Evolutionary conservation across 2,329 filamentous ascomycete genomes (phyloP), one percentile per base, ranked within the genome.

Genomic region (Cytospora piceae): DNA sequence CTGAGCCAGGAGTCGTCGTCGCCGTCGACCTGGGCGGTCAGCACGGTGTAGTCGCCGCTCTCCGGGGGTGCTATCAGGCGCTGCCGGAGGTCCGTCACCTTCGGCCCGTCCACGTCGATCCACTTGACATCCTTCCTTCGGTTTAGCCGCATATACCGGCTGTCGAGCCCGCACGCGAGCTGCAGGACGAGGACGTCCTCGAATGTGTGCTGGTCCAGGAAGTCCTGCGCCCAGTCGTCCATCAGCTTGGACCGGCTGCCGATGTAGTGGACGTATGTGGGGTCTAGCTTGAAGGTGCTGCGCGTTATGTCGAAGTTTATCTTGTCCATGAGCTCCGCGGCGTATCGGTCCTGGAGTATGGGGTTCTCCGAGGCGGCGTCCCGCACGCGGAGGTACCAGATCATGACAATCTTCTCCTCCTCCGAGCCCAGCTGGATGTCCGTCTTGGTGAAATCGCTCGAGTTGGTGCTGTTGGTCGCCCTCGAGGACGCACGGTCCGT

Each of bases 121-220:
- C 72, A 73, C n/a, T 58, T 64, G 9, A 70, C 69, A n/a, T 68
- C 58, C 24, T 51, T 46, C 31, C 64, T 42, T 20, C 46, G 53
- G 20, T 52, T 31, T 3, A 73, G 59, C 2, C 72, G 62, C 52
- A 69, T 60, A 20, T 60, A 68, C 32, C 72, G 65, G 31, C 68
- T 66, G 54, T 73, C 71, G 22, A 73, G 63, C 6, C 71, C 72
- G 63, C 72, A 73, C 4, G 66, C 70, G 2, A 73, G 69, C 37
- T 73, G 71, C 2, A 73, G 64, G 12, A 73, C 70, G 12, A 71
- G 64, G 27, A 70, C 64, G 24, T 71, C 68, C 31, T 70, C 69
- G 15, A 55, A 65, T 17, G 63, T 42, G 12, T 72, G 69, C 15
- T 58, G 53, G 32, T 69, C 64, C 1, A 73, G 54, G 61, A 72